Conservation (phyloP, 257 asterid species). For the Solanum chaucha region DNA sequence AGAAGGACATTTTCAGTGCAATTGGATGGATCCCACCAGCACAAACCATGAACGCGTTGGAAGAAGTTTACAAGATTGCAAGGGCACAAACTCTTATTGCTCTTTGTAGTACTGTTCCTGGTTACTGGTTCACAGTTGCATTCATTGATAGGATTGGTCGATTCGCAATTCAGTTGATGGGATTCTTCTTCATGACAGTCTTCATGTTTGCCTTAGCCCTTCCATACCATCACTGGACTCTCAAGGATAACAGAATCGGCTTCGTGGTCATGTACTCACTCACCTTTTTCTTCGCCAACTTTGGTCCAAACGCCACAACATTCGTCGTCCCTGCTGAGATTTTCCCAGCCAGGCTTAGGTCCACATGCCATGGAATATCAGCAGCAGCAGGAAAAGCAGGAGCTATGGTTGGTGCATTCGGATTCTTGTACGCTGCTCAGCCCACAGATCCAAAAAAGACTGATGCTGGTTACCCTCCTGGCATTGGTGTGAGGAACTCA, state of each 20-base stretch:
- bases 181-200: slow-evolving; percentile 42
- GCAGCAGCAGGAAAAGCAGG: slow-evolving; percentile 38
- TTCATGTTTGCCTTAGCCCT: slow-evolving; percentile 42
- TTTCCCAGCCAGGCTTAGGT: slow-evolving; percentile 33
- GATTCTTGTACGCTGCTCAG: slow-evolving; percentile 30
- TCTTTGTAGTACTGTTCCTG: slow-evolving; percentile 38
- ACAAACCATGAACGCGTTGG: slow-evolving; percentile 20
- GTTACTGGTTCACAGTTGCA: slow-evolving; percentile 39
- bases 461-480: slow-evolving; percentile 24
- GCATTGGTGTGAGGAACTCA: slow-evolving; percentile 24
- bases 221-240: slow-evolving; percentile 33
- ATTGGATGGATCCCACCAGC: slow-evolving; percentile 32
- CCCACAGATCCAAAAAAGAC: background rate
- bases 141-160: slow-evolving; percentile 32
- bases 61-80: slow-evolving; percentile 24
- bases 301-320: slow-evolving; percentile 39
- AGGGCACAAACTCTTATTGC: slow-evolving; percentile 40
- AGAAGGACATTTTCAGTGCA: slow-evolving; percentile 25
- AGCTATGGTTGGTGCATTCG: slow-evolving; percentile 31
- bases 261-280: slow-evolving; percentile 27
- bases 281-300: slow-evolving; percentile 37
- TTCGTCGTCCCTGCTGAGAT: slow-evolving; percentile 38
- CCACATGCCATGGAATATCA: slow-evolving; percentile 41
- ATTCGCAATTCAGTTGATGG: slow-evolving; percentile 31
- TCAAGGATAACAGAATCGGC: slow-evolving; percentile 17